Evolutionary conservation across 192 early-diverging fungal species (phyloP), one percentile per base, ranked within the genome.

Genomic region (Coemansia sp.): DNA sequence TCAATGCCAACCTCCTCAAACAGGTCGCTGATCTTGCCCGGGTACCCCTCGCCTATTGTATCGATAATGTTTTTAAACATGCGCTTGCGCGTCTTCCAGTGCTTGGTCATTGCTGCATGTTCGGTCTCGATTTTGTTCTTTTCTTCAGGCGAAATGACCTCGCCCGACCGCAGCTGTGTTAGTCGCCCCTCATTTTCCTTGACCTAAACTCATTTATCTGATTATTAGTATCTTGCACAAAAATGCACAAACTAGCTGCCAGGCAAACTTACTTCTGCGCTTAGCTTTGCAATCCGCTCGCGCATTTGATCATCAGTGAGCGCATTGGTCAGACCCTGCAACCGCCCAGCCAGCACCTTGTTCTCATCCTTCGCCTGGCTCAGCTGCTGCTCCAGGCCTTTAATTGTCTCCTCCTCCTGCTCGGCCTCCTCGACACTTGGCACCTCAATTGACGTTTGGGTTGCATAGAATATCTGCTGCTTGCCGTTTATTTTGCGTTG

Each of bases 1-100:
- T 88, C 87, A 37, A 88, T 71, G 23, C 85, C 85, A 16, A 88
- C 48, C 54, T 83, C 73, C 51, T 81, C 84, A 59, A 81, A 73
- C 22, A 87, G 68, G 35, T 85, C 83, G 29, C 67, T 70, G 23
- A 82, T 55, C 66, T 84, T 87, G 10, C 71, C 71, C 21, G 71
- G 78, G 48, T 87, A 75, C 8, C 73, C 82, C 62, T 88, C 87
- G 16, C 69, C 69, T 26, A 87, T 82, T 8, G 74, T 49, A 25
- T 73, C 76, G 47, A 79, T 77, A 16, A 84, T 78, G 47, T 84
- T 77, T 39, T 80, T 84, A 57, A 88, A 87, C 74, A 84, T 79
- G 59, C 80, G 73, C 68, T 85, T 85, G 39, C 87, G 73, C 7
- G 73, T 52, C 43, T 75, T 59, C 87, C 87, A 88, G 49, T 82